These are phyloP conservation scores for Fusarium vanettenii DNA, from an alignment of 2,329 filamentous ascomycete species.

Conservation along the genomic window DNA sequence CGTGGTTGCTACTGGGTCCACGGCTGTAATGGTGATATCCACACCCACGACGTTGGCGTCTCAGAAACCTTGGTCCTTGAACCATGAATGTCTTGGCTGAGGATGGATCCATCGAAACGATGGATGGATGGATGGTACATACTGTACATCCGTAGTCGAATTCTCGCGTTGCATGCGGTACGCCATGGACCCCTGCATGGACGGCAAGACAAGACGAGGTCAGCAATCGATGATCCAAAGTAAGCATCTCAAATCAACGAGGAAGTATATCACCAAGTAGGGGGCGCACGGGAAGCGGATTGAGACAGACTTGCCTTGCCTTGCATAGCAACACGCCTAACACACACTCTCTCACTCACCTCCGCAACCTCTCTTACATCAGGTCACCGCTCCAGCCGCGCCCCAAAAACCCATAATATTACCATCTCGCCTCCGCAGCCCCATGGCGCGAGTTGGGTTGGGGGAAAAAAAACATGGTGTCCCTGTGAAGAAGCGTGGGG, in stretches of 20 bases:
- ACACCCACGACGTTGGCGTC: constrained; percentile 27
- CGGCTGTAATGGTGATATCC: constrained; percentile 15
- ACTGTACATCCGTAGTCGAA: not conserved
- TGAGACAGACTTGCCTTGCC: not conserved
- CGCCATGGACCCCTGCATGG: constrained; percentile 15
- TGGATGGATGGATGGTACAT: constrained; percentile 1
- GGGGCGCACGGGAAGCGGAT: not conserved
- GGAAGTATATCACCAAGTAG: not conserved
- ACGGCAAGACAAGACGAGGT: not conserved
- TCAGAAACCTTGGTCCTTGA: constrained; percentile 16
- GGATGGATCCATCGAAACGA: constrained; percentile 15
- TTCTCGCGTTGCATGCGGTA: constrained; percentile 6
- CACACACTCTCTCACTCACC: not conserved
- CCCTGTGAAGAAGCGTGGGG: constrained; percentile 28
- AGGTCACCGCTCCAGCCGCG: constrained; percentile 19
- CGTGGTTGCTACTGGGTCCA: constrained; percentile 23
- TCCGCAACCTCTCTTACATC: not conserved
- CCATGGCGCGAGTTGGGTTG: constrained; percentile 6
- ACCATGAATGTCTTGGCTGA: not conserved
- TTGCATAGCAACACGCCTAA: not conserved
- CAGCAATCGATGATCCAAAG: not conserved
- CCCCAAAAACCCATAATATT: not conserved
- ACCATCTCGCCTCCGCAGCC: constrained; percentile 23
- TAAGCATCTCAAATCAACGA: not conserved
- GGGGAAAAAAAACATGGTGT: constrained; percentile 24